Evolutionary conservation across 352 stramenopile genomes (phyloP).

Genomic region (Phytophthora melonis): DNA sequence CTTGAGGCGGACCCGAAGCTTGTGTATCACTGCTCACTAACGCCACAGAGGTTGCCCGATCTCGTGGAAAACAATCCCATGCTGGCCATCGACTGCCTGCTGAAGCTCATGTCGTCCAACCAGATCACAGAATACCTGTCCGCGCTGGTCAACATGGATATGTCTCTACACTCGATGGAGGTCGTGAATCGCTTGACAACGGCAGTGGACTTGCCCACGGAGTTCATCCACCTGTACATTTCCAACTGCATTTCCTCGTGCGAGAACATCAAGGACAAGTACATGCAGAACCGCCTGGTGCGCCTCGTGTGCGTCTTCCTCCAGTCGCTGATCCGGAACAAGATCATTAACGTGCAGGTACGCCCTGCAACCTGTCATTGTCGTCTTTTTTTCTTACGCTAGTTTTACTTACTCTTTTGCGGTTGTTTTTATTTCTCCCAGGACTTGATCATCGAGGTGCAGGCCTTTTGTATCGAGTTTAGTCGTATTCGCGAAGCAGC

Average conservation of each 20-base stretch:
- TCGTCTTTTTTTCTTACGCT: background rate
- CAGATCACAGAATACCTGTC: slow-evolving; percentile 97
- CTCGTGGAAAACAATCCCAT: slow-evolving; percentile 99
- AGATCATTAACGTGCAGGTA: slow-evolving; percentile 98
- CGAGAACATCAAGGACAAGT: slow-evolving; percentile 99
- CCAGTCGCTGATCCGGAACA: slow-evolving; percentile 98
- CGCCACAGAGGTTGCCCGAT: slow-evolving; percentile 94
- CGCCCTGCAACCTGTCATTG: slow-evolving; percentile 17
- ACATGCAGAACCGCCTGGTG: slow-evolving; percentile 98
- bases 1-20: slow-evolving; percentile 91
- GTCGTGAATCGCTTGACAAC: slow-evolving; percentile 95
- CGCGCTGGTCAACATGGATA: slow-evolving; percentile 98
- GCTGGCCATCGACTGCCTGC: slow-evolving; percentile 96
- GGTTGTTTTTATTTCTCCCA: slow-evolving; percentile 39
- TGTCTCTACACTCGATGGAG: slow-evolving; percentile 99
- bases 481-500: slow-evolving; percentile 97
- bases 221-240: slow-evolving; percentile 99
- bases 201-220: slow-evolving; percentile 93
- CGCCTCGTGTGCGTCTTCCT: slow-evolving; percentile 98
- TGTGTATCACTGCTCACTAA: slow-evolving; percentile 94
- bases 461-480: slow-evolving; percentile 99
- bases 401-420: slow-evolving; percentile 23
- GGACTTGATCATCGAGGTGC: slow-evolving; percentile 98
- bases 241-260: slow-evolving; percentile 99
- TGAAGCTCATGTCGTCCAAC: slow-evolving; percentile 92